Base-by-base conservation (phyloP, 768 basidiomycete genomes). In the Amanita subjunquillea region DNA sequence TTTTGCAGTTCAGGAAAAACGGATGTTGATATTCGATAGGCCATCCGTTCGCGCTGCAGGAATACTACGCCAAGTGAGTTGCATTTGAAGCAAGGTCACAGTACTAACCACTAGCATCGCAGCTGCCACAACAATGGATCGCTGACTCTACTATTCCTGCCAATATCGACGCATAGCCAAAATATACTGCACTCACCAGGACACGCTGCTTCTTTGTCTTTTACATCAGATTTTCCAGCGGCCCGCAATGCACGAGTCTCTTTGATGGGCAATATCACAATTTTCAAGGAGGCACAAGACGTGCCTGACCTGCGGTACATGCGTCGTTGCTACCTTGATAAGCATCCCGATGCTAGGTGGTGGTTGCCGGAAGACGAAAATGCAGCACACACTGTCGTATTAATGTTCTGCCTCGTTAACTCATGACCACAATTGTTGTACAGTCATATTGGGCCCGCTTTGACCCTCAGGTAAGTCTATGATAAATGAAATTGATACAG, bases 381-480 rank as follows among this genome's bases (percentile, higher is more conserved):
- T 40, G 72, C 69, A 4, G 71, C 76, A 8, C 77, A 77, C 60
- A 61, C 68, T 45, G 75, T 77, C 56, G 61, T 50, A n/a, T 12
- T 5, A 34, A 22, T 22, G 34, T 38, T 17, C 37, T 55, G 22
- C 53, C 13, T 38, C 8, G 13, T 17, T 17, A 23, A 3, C 4
- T 27, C n/a, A 51, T 42, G 37, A 25, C 2, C 17, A 23, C 30
- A 23, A 46, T 20, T 32, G 9, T n/a, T 46, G 10, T 23, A 17
- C 29, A 77, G 76, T 69, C 75, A 10, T 76, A 75, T 55, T 79
- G 78, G 78, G 76, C 77, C 46, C 66, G 73, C 15, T 78, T 78
- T 60, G 76, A 79, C 58, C 76, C 76, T 23, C 69, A 74, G 51
- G 77, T 77, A 57, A 60, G 75, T 63, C 17, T 25, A 37, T 46